Base-by-base conservation (phyloP, 179 eudicot species). In the Pouteria campechiana region DNA sequence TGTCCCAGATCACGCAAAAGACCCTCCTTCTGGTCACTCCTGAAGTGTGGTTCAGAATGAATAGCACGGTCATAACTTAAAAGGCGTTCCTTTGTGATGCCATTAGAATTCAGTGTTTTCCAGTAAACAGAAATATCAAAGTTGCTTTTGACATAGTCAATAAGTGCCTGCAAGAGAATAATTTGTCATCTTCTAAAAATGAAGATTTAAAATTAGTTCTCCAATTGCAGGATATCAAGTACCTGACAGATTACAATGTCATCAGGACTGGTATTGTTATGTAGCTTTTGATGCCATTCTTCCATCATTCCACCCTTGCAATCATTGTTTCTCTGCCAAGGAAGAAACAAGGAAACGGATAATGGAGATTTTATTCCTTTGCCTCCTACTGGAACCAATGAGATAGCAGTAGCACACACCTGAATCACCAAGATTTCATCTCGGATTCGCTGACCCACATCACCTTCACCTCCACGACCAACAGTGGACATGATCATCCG, bases 401-500 rank as follows among this genome's bases (percentile, higher is more conserved):
- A 23, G 20, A 22, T 39, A 36, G 20, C 6, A 7, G 22, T 17
- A 14, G 24, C 37, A 24, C 30, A 23, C 18, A 87, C 99, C 85
- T 87, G 99, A 62, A 92, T 75, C 55, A 92, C 99, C 68, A 92
- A 63, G 41, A 92, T 92, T 68, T 92, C 99, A 64, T 92, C 99
- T 45, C 99, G 80, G 52, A 92, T 92, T 51, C 99, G 70, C 74
- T 92, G 99, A 43, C 99, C 99, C 31, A 88, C 96, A 62, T 92
- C 96, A 31, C 99, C 99, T 64, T 92, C 99, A 44, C 96, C 99
- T 63, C 99, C 99, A 49, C 99, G 99, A 25, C 99, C 99, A 58
- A 92, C 88, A 60, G 84, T 83, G 21, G 96, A 83, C 83, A 92
- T 71, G 48, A 92, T 80, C 87, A 79, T 77, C 4, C 99, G 69